phyloP scores from a whole-genome alignment of 1,284 basidiomycete genomes.

The Rhodotorula sp. region DNA sequence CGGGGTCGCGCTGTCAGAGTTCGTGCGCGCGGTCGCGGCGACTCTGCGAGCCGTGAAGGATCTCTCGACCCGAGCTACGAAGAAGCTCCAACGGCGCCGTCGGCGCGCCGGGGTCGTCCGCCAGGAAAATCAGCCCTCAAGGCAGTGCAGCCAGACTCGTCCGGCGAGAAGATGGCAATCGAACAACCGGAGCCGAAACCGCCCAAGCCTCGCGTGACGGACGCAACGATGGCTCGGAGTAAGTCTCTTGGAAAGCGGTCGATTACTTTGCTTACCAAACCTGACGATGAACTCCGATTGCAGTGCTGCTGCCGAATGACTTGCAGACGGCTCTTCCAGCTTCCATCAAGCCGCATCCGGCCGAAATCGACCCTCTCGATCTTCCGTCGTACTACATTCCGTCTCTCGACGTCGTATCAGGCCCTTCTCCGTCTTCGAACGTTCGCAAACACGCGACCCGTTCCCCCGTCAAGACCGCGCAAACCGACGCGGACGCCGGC shows the following conservation, averaged over 20 bases:
- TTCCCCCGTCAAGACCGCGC: too few relatives aligned
- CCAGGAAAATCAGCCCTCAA: slow-evolving; percentile 13
- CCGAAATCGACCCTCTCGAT: slow-evolving; percentile 21
- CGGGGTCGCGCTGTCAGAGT: neutral
- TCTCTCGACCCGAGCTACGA: slow-evolving; percentile 1
- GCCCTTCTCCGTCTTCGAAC: neutral
- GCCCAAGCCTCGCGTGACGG: neutral
- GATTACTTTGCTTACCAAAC: neutral
- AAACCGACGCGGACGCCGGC: too few relatives aligned
- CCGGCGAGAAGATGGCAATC: neutral
- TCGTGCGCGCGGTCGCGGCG: neutral
- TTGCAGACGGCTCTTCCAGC: slow-evolving; percentile 8
- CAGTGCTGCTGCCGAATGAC: slow-evolving; percentile 28
- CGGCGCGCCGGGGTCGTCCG: slow-evolving; percentile 1
- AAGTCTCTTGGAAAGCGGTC: neutral
- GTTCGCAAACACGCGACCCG: too few relatives aligned
- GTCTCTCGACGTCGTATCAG: neutral
- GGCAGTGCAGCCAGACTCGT: neutral
- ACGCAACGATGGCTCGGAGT: neutral
- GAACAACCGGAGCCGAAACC: neutral
- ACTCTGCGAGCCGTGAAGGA: neutral
- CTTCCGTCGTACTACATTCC: slow-evolving; percentile 24
- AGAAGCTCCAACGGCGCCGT: neutral
- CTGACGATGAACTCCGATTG: too few relatives aligned
- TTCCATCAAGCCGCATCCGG: slow-evolving; percentile 15